Percentiles rank a stretch among this genome's conserved stretches.
These are phyloP conservation scores for Iberis pinnata DNA, from an alignment of 345 rosid genomes.

Conservation along the genomic window DNA sequence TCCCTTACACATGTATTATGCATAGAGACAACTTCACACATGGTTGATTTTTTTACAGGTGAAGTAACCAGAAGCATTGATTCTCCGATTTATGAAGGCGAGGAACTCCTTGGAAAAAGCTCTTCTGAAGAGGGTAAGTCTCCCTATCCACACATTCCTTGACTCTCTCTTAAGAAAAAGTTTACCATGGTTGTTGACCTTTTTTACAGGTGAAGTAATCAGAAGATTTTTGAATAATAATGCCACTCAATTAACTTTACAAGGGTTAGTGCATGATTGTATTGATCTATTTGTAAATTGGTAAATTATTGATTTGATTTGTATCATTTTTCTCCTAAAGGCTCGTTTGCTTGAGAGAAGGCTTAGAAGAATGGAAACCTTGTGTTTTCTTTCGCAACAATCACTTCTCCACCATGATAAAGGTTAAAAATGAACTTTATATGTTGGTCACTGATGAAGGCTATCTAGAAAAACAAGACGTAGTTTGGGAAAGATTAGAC, in stretches of 20 bases:
- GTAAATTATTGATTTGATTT: constrained; percentile 2
- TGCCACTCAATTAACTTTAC: constrained; percentile 84
- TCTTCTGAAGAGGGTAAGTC: not conserved
- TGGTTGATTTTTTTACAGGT: too few relatives aligned
- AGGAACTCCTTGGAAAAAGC: too few relatives aligned
- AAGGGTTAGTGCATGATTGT: constrained; percentile 51
- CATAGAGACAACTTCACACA: too few relatives aligned
- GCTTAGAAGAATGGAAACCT: constrained; percentile 86
- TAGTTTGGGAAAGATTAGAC: constrained; percentile 96
- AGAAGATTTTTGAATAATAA: constrained; percentile 66
- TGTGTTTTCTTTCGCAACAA: constrained; percentile 97
- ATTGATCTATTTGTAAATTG: not conserved
- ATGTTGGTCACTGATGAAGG: constrained; percentile 99
- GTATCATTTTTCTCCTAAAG: constrained; percentile 32
- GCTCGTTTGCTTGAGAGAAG: constrained; percentile 82
- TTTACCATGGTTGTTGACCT: not conserved
- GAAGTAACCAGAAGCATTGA: too few relatives aligned
- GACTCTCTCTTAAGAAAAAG: not conserved
- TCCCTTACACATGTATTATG: too few relatives aligned
- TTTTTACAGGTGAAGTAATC: constrained; percentile 64
- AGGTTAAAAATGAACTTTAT: constrained; percentile 91
- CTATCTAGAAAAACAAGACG: constrained; percentile 78
- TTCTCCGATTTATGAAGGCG: too few relatives aligned
- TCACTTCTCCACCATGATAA: constrained; percentile 99
- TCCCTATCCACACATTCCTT: not conserved